Conservation (phyloP, 257 asterid species). For the Solanum appendiculatum region DNA sequence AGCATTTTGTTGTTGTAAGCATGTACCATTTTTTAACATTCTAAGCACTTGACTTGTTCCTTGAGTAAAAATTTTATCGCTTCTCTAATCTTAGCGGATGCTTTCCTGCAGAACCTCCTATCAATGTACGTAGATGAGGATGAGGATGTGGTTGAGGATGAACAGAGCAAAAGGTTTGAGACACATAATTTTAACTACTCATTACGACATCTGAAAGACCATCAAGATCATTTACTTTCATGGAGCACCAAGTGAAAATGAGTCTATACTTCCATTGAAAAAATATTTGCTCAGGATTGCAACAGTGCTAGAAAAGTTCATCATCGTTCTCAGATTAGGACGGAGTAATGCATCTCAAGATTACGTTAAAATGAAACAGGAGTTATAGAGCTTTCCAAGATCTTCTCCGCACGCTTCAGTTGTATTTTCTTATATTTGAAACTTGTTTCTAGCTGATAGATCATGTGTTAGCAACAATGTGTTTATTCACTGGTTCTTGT, state of each 20-base stretch:
- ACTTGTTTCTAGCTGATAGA: neutral
- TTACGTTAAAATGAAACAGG: neutral
- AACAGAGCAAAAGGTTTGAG: neutral
- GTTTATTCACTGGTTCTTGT: too few relatives aligned
- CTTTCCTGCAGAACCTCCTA: neutral
- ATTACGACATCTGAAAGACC: neutral
- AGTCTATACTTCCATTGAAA: neutral
- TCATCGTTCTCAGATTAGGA: neutral
- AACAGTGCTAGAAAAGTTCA: neutral
- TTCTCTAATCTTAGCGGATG: neutral
- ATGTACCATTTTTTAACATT: too few relatives aligned
- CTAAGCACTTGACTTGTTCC: too few relatives aligned
- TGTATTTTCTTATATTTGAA: neutral
- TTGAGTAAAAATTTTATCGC: too few relatives aligned
- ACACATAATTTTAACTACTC: neutral
- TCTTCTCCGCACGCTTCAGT: neutral
- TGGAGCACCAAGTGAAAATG: neutral
- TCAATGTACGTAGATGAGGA: neutral
- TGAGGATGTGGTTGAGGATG: too few relatives aligned
- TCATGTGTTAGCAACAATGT: too few relatives aligned
- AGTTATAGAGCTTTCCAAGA: neutral
- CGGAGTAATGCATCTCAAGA: neutral
- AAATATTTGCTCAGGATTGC: neutral
- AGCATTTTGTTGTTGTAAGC: neutral
- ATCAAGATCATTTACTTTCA: neutral